These are phyloP conservation scores for Papiliotrema nemorosa DNA, from an alignment of 1,284 basidiomycete genomes.

Conservation along the genomic window DNA sequence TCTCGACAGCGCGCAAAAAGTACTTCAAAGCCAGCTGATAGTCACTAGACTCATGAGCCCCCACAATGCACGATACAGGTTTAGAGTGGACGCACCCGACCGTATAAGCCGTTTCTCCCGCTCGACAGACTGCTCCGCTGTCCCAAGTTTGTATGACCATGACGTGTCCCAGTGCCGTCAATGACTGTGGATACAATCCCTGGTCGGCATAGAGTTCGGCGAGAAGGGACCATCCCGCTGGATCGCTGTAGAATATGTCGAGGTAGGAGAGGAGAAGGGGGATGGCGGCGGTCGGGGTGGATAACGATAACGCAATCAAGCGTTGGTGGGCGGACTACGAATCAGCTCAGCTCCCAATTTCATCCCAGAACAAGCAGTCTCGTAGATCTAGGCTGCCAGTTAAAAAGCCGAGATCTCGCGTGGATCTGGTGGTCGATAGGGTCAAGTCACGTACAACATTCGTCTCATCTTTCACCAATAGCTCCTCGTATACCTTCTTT, in stretches of 20 bases:
- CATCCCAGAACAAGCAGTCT: background rate
- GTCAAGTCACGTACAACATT: constrained; percentile 63
- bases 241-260: constrained; percentile 89
- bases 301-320: constrained; percentile 61
- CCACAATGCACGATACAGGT: background rate
- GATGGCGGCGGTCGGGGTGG: constrained; percentile 48
- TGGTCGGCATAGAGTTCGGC: constrained; percentile 79
- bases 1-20: constrained; percentile 77
- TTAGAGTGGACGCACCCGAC: constrained; percentile 27
- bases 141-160: constrained; percentile 43
- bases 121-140: constrained; percentile 29
- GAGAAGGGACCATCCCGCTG: constrained; percentile 90
- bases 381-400: background rate
- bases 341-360: background rate
- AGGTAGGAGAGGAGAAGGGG: constrained; percentile 73
- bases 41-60: constrained; percentile 51
- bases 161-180: constrained; percentile 39
- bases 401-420: background rate
- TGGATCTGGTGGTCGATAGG: background rate
- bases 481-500: constrained; percentile 56
- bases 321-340: constrained; percentile 76
- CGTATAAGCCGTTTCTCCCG: constrained; percentile 44
- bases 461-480: constrained; percentile 68
- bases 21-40: constrained; percentile 74
- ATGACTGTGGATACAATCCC: constrained; percentile 58